A percentile compares a stretch with the other conserved stretches of the same genome.
phyloP scores from a whole-genome alignment of 2,329 filamentous ascomycete genomes.

The Trichoderma breve region DNA sequence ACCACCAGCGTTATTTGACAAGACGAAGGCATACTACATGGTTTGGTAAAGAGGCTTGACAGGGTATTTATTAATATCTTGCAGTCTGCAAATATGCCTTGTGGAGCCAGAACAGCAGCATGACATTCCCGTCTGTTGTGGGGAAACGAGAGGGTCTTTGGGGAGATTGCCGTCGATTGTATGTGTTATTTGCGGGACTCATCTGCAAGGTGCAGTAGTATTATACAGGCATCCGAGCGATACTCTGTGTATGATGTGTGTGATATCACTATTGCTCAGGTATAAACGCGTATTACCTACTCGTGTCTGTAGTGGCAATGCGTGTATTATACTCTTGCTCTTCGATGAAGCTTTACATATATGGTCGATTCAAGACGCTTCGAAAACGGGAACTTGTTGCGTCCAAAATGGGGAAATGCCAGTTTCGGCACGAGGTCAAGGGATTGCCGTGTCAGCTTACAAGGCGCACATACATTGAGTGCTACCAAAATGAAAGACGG shows the following conservation, averaged over 20 bases:
- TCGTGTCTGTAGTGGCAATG: neutral
- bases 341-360: neutral
- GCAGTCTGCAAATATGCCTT: neutral
- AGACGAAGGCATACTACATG: neutral
- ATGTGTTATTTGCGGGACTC: neutral
- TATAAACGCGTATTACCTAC: neutral
- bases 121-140: conserved; percentile 7
- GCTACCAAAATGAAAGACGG: neutral
- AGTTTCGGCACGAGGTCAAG: neutral
- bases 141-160: neutral
- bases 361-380: neutral
- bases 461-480: neutral
- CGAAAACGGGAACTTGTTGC: neutral
- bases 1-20: neutral
- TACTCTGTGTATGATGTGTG: neutral
- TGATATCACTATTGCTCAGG: neutral
- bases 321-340: neutral
- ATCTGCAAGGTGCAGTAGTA: neutral
- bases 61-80: neutral
- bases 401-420: neutral
- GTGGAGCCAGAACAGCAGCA: conserved; percentile 10
- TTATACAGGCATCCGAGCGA: neutral
- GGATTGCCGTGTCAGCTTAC: neutral
- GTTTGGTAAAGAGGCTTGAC: neutral
- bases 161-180: neutral